A percentile compares a stretch with the other conserved stretches of the same genome.
Conservation (phyloP, 2,329 filamentous ascomycete species). For the Pseudogymnoascus sp. region DNA sequence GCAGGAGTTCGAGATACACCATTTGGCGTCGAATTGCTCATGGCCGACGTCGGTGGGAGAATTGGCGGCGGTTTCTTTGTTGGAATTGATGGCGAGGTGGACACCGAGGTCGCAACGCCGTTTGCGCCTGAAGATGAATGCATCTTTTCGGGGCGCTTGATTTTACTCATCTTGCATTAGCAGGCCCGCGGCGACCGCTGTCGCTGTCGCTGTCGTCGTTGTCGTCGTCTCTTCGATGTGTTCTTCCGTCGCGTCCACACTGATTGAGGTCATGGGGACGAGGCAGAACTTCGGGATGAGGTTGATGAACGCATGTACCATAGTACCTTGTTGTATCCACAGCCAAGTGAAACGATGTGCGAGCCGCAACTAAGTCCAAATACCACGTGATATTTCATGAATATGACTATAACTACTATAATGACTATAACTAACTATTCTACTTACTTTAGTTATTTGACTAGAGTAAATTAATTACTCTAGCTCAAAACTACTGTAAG, state of each 20-base stretch:
- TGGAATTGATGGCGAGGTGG: constrained; percentile 43
- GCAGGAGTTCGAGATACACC: constrained; percentile 44
- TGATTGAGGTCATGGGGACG: constrained; percentile 9
- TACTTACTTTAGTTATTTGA: background rate
- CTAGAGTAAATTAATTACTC: background rate
- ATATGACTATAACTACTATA: background rate
- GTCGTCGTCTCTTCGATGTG: constrained; percentile 5
- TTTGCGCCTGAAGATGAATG: constrained; percentile 7
- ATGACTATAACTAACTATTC: background rate
- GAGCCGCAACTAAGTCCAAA: background rate
- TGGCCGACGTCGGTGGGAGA: constrained; percentile 44
- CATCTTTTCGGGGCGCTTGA: constrained; percentile 11
- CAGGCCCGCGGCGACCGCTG: constrained; percentile 6
- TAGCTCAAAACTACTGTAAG: background rate
- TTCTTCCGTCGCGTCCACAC: constrained; percentile 1
- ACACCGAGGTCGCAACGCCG: constrained; percentile 14
- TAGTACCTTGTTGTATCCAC: constrained; percentile 8
- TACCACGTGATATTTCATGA: constrained; percentile 1
- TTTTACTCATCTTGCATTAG: constrained; percentile 10
- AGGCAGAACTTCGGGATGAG: constrained; percentile 9
- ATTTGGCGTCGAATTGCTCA: constrained; percentile 34
- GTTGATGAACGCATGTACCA: constrained; percentile 8
- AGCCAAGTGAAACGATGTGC: constrained; percentile 5
- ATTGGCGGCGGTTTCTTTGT: constrained; percentile 45
- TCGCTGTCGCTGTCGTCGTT: constrained; percentile 1